Percentiles rank a stretch among this genome's conserved stretches.
Evolutionary conservation across 140 eudicot genomes (phyloP).

Genomic region (Senecio squalidus): DNA sequence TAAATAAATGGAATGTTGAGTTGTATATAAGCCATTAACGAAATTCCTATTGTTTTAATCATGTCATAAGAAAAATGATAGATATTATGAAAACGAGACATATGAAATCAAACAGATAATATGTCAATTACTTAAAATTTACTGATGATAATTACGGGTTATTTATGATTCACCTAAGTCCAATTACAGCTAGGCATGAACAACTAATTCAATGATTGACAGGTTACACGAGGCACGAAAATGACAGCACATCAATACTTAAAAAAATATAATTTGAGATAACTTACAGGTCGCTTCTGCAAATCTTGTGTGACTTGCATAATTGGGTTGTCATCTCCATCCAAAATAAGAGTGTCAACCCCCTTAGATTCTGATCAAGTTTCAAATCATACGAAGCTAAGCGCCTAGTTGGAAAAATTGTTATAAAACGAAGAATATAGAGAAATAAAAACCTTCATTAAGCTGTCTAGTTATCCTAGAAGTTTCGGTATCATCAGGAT

Average conservation of each 20-base stretch:
- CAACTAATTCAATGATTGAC: constrained; percentile 16
- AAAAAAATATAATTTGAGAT: neutral
- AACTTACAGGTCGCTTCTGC: constrained; percentile 11
- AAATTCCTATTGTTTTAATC: no score
- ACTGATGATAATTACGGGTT: neutral
- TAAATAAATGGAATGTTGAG: neutral
- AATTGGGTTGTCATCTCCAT: constrained; percentile 11
- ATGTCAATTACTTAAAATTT: no score
- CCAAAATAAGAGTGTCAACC: neutral
- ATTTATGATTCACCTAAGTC: neutral
- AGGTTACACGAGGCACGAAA: constrained; percentile 15
- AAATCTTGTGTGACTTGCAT: constrained; percentile 16
- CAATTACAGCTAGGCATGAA: constrained; percentile 21
- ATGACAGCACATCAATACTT: constrained; percentile 14
- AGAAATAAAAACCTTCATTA: constrained; percentile 15
- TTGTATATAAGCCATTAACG: no score
- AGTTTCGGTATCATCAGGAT: constrained; percentile 16
- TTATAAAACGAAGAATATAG: no score
- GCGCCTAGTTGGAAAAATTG: neutral
- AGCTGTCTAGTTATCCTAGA: constrained; percentile 26
- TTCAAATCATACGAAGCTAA: neutral
- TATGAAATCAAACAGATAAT: no score
- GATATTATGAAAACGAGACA: no score
- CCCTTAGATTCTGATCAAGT: constrained; percentile 14
- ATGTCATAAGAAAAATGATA: no score